Evolutionary conservation across 306 rosid genomes (phyloP), one percentile per base, ranked within the genome.

Genomic region (Sophora flavescens): DNA sequence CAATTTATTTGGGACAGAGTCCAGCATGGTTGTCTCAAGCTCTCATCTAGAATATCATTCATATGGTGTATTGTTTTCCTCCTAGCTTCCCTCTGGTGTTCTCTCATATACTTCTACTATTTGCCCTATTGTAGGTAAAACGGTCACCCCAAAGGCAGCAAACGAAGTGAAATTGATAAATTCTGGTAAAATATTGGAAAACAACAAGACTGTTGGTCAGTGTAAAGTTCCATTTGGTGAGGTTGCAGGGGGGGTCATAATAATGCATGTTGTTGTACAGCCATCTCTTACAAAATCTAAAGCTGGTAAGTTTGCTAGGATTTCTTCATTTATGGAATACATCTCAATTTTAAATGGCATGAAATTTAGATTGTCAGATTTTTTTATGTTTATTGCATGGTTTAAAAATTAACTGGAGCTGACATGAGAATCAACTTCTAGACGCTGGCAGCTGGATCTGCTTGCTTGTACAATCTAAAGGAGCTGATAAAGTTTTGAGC

Each of bases 141-240:
- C 86, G 47, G 76, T 85, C 77, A 63, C 35, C 48, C 93, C 93
- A 3, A 89, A 89, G 87, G 67, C 83, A 6, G 88, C 87, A 7
- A 87, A 56, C 78, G 93, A 89, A 71, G 88, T 89, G 65, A 89
- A 89, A 66, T 84, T 89, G 61, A 87, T 89, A 70, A 73, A 81
- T 77, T 83, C 85, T 59, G 93, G 93, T 18, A 89, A 89, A 70
- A 80, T 89, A 48, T 85, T 87, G 91, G 93, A 87, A 75, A 89
- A 87, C 89, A 87, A 72, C 91, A 89, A 87, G 82, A 83, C 89
- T 48, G 87, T 87, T 30, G 88, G 87, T 52, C 91, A 89, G 79
- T 89, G 89, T 82, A 87, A 83, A 81, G 65, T 89, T 47, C 93
- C 89, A 28, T 87, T 85, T 65, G 87, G 70, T 67, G 93, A 89